Evolutionary conservation across 1,139 yeast species (phyloP).

Genomic region (Arxiozyma slooffiae): DNA sequence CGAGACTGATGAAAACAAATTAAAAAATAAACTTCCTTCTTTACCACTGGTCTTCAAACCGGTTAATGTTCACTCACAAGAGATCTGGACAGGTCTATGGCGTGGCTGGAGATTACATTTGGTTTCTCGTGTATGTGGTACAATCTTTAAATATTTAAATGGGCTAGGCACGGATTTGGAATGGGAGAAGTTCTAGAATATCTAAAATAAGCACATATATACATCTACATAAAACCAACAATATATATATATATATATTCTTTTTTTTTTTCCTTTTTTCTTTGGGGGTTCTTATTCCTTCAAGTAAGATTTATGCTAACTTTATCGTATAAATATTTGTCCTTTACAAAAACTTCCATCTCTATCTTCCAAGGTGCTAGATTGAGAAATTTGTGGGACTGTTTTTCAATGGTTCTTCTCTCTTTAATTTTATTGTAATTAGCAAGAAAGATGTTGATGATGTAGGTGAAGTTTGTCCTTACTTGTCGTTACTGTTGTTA

Average conservation of each 20-base stretch:
- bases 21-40: neutral
- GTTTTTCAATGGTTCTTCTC: neutral
- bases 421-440: neutral
- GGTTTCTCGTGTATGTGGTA: slow-evolving; percentile 55
- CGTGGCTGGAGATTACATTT: slow-evolving; percentile 90
- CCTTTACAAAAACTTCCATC: slow-evolving; percentile 80
- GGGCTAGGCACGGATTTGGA: neutral
- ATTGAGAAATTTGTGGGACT: neutral
- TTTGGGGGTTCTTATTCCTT: slow-evolving; percentile 59
- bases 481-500: neutral
- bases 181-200: slow-evolving; percentile 1
- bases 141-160: neutral
- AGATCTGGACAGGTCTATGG: slow-evolving; percentile 46
- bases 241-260: neutral
- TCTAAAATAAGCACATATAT: neutral
- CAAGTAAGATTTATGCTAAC: slow-evolving; percentile 58
- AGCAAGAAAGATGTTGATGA: neutral
- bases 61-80: slow-evolving; percentile 39
- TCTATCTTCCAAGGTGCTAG: slow-evolving; percentile 32
- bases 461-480: neutral
- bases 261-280: neutral
- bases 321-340: slow-evolving; percentile 61
- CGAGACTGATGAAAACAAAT: neutral
- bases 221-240: neutral
- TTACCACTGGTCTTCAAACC: slow-evolving; percentile 42